Evolutionary conservation across 2,329 filamentous ascomycete genomes (phyloP).

Genomic region (Phialophora chinensis): DNA sequence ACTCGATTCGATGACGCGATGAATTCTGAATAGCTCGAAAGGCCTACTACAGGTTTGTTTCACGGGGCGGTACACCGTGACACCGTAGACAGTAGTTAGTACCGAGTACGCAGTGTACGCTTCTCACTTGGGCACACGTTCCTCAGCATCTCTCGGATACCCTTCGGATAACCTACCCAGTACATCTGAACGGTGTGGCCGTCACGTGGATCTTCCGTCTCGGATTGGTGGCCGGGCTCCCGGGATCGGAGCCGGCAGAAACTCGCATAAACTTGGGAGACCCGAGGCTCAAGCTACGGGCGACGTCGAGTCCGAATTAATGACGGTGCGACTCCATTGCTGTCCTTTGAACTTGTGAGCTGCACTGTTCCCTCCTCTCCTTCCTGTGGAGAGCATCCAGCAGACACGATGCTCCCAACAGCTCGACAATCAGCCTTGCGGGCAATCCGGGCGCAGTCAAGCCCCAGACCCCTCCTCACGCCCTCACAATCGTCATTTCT

Average conservation of each 20-base stretch:
- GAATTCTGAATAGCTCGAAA: no score
- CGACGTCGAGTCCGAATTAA: conserved; percentile 20
- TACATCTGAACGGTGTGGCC: no score
- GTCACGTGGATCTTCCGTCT: not conserved
- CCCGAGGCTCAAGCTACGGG: conserved; percentile 10
- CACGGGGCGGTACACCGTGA: no score
- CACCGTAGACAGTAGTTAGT: no score
- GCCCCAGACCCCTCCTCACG: conserved; percentile 49
- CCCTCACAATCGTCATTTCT: conserved; percentile 59
- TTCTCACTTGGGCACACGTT: no score
- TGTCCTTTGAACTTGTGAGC: not conserved
- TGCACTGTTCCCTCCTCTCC: not conserved
- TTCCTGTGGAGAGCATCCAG: conserved; percentile 3
- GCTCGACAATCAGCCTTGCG: conserved; percentile 48
- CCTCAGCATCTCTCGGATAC: no score
- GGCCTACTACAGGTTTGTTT: no score
- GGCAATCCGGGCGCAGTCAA: conserved; percentile 52
- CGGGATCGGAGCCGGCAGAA: conserved; percentile 3
- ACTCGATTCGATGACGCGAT: not conserved
- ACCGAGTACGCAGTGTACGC: no score
- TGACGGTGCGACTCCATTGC: not conserved
- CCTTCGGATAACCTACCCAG: no score
- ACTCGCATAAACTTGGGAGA: conserved; percentile 4
- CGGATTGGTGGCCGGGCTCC: not conserved
- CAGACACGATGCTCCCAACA: conserved; percentile 35